A percentile compares a stretch with the other conserved stretches of the same genome.
Conservation (phyloP, 2,329 filamentous ascomycete species). For the Tolypocladium tundrense region DNA sequence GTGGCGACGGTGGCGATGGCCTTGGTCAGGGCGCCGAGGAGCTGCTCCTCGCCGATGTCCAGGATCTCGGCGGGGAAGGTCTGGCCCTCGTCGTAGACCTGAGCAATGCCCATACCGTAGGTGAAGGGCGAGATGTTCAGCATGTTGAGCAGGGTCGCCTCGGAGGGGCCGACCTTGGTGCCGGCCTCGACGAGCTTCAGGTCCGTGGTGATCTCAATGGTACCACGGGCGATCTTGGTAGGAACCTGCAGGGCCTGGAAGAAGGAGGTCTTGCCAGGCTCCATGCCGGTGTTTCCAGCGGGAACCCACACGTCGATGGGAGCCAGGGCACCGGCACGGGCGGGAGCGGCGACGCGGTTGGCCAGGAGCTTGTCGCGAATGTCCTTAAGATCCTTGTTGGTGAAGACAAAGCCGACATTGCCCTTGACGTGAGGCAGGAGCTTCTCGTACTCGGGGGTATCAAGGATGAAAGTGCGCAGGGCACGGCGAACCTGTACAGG, state of each 20-base stretch:
- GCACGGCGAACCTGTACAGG: constrained; percentile 73
- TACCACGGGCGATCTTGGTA: constrained; percentile 99
- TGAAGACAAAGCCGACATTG: constrained; percentile 99
- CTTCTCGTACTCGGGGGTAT: constrained; percentile 95
- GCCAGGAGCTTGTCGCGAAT: constrained; percentile 87
- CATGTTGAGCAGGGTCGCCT: constrained; percentile 99
- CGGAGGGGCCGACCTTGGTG: constrained; percentile 93
- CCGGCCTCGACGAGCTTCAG: constrained; percentile 94
- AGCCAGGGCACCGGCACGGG: constrained; percentile 94
- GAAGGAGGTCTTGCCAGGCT: constrained; percentile 99
- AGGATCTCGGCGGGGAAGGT: constrained; percentile 76
- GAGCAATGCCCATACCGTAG: constrained; percentile 91
- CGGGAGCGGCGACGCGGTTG: constrained; percentile 97
- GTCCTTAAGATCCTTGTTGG: constrained; percentile 87
- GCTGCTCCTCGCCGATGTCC: constrained; percentile 90
- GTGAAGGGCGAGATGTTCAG: constrained; percentile 99
- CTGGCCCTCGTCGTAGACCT: constrained; percentile 98
- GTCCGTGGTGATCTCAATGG: constrained; percentile 98
- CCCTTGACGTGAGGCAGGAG: constrained; percentile 92
- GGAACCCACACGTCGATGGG: constrained; percentile 90
- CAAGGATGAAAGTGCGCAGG: constrained; percentile 83
- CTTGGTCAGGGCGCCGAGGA: constrained; percentile 70
- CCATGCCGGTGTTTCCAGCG: constrained; percentile 99
- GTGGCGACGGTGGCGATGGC: constrained; percentile 81
- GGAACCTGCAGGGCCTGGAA: constrained; percentile 99